Base-by-base conservation (phyloP, 768 basidiomycete species). In the Termitomyces sp. region DNA sequence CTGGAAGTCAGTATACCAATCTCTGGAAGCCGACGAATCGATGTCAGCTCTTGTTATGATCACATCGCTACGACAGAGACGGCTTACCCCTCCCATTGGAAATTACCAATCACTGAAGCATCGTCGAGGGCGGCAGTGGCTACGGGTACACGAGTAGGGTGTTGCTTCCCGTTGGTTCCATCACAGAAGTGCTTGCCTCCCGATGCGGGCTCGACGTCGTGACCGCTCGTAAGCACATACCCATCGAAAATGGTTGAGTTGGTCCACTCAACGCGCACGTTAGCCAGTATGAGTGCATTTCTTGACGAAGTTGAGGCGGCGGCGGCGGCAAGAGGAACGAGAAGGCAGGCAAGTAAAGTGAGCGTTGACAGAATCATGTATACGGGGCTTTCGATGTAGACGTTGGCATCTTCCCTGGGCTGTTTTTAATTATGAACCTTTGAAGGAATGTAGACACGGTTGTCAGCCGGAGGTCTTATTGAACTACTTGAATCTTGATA, bases 101-200 rank as follows among this genome's bases (percentile, higher is more conserved):
- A 79, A 11, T 62, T 34, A 3, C 62, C 49, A 27, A 43, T 11
- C 16, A 61, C 63, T 2, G 75, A 65, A 16, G 76, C 78, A 63
- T 76, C 74, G 42, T 73, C 77, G 16, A 81, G 68, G 11, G 78
- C 79, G 38, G 71, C 73, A 8, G 75, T 79, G 45, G 70, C 70
- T 0, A 77, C 77, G 7, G 77, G 71, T 5, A 75, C 76, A 2
- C 75, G 74, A 19, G 54, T 51, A 5, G 64, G 64, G 51, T 79
- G n/a, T n/a, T n/a, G 72, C 0, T 56, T 63, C 9, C 63, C 37
- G 57, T 79, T 79, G 14, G 75, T 76, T 9, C 79, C 79, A 63
- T 79, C 74, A 63, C 78, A 79, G 43, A 71, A 75, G 49, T 73
- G 73, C 5, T 66, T 73, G 3, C 73, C 76, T 4, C 75, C 76